Conservation (phyloP, 176 grass and related monocot genomes). For the Poa pratensis region DNA sequence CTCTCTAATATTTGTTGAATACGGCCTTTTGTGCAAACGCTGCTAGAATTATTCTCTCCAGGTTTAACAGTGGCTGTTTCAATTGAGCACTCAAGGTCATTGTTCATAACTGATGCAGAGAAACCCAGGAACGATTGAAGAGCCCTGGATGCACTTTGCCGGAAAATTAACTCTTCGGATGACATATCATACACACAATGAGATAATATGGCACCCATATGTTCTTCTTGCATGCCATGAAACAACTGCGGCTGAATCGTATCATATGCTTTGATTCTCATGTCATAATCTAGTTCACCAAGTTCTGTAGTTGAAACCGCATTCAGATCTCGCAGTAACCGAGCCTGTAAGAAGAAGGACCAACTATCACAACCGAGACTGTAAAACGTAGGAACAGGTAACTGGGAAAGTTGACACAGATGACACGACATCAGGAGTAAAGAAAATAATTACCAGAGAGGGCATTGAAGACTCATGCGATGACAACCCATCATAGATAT, state of each 20-base stretch:
- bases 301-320: slow-evolving; percentile 82
- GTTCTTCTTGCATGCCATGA: slow-evolving; percentile 65
- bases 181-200: slow-evolving; percentile 94
- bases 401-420: slow-evolving; percentile 15
- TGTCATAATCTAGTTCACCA: slow-evolving; percentile 85
- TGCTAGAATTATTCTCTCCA: slow-evolving; percentile 39
- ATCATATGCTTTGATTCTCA: slow-evolving; percentile 70
- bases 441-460: slow-evolving; percentile 65
- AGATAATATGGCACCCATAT: slow-evolving; percentile 72
- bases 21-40: slow-evolving; percentile 56
- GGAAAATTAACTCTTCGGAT: slow-evolving; percentile 84
- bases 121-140: slow-evolving; percentile 78
- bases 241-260: slow-evolving; percentile 62
- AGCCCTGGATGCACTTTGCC: slow-evolving; percentile 89
- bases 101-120: slow-evolving; percentile 63
- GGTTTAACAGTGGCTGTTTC: slow-evolving; percentile 18
- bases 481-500: slow-evolving; percentile 66
- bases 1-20: slow-evolving; percentile 77
- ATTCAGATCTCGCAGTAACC: slow-evolving; percentile 75
- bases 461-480: slow-evolving; percentile 66
- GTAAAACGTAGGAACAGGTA: slow-evolving; percentile 25
- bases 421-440: slow-evolving; percentile 21
- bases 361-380: slow-evolving; percentile 30
- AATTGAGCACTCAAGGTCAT: slow-evolving; percentile 37
- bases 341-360: slow-evolving; percentile 57